Evolutionary conservation across 768 basidiomycete genomes (phyloP), one percentile per base, ranked within the genome.

Genomic region (Pleurotus ostreatus): DNA sequence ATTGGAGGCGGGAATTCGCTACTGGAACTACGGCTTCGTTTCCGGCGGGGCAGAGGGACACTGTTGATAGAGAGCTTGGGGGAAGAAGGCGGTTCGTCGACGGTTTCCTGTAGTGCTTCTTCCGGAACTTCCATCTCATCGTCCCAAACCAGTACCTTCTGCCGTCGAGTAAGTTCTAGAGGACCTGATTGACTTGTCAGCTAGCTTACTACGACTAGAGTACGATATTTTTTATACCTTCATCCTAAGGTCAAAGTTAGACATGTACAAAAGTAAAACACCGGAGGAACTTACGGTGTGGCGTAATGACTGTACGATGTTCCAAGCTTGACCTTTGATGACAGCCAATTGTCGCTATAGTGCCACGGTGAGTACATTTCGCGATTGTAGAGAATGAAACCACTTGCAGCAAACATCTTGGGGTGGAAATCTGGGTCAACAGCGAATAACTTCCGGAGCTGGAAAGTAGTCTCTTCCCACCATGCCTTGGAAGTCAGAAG

Each of bases 241-340:
- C 88, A 66, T 90, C 89, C 88, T 91, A 62, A 16, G 46, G 49
- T 7, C 49, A 11, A 48, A 43, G 57, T 43, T n/a, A 60, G 22
- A 20, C 39, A 45, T 30, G 56, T 48, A 34, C 26, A 22, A 11
- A n/a, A 51, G 57, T 49, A 8, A 51, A 37, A 22, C 46, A 54
- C 52, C 41, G 9, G 26, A 13, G 8, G 7, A 5, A 76, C 86
- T 67, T 65, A 91, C 90, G 16, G 74, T 66, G 66, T 94, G 92
- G 62, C 80, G 86, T 49, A 94, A 71, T 1, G 89, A 92, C 66
- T 94, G 88, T 2, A 94, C 79, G 38, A 95, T 88, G 62, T 94
- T 94, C 82, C 87, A 92, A 41, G 89, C 93, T 67, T 95, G 93
- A 11, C 80, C 93, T 72, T 95, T 95, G 57, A 96, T 87, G 4